Percentiles rank a stretch among this genome's conserved stretches.
phyloP scores from a whole-genome alignment of 2,329 filamentous ascomycete genomes.

The Colletotrichum melonis region DNA sequence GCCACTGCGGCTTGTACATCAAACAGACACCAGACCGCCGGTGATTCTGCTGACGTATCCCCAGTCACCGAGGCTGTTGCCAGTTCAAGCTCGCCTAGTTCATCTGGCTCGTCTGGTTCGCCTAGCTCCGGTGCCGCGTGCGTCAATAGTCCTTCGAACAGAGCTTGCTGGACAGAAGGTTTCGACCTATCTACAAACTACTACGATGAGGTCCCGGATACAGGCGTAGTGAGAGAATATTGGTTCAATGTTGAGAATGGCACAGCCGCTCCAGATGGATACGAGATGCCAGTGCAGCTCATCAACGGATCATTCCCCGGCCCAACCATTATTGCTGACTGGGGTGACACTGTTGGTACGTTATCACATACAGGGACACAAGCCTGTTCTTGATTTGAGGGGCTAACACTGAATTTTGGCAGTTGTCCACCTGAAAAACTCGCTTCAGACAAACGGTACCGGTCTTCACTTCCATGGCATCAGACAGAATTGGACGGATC shows the following conservation, averaged over 20 bases:
- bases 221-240: conserved; percentile 1
- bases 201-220: not conserved
- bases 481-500: conserved; percentile 64
- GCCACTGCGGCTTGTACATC: no score
- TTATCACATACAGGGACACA: no score
- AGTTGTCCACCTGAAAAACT: conserved; percentile 65
- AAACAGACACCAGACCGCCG: no score
- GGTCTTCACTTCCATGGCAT: conserved; percentile 73
- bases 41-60: no score
- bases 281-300: no score
- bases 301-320: conserved; percentile 71
- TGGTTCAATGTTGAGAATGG: conserved; percentile 6
- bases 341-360: conserved; percentile 55
- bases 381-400: no score
- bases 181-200: conserved; percentile 6
- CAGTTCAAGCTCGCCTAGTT: no score
- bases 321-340: conserved; percentile 66
- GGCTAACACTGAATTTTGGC: no score
- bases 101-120: no score
- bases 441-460: conserved; percentile 63
- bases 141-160: not conserved
- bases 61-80: no score
- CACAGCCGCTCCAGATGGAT: no score
- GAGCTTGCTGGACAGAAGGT: not conserved
- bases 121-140: no score